These are phyloP conservation scores for Waltiozyma sp. DNA, from an alignment of 1,139 yeast species.

Conservation along the genomic window DNA sequence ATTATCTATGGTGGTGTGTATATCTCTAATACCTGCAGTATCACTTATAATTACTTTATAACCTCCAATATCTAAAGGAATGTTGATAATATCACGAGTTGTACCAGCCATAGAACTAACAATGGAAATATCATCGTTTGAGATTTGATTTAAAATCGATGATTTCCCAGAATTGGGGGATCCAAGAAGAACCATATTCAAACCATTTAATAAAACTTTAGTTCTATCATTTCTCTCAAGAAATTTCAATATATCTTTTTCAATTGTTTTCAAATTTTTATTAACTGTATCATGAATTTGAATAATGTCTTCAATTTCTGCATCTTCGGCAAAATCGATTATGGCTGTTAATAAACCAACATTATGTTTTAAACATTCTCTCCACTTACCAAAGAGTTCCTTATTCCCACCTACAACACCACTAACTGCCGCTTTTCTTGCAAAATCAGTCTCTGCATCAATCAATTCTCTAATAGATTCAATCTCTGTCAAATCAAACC, in stretches of 20 bases:
- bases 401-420: slow-evolving; percentile 65
- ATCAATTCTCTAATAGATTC: slow-evolving; percentile 87
- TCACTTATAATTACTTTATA: slow-evolving; percentile 79
- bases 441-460: slow-evolving; percentile 90
- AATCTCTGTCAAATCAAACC: slow-evolving; percentile 64
- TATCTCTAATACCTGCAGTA: slow-evolving; percentile 82
- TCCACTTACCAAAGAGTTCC: slow-evolving; percentile 50
- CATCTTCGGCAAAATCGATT: slow-evolving; percentile 94
- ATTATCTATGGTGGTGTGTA: no score
- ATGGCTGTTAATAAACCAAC: slow-evolving; percentile 76
- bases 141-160: slow-evolving; percentile 62
- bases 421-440: slow-evolving; percentile 62
- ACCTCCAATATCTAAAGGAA: slow-evolving; percentile 74
- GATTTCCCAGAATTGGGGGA: slow-evolving; percentile 98
- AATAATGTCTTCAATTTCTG: slow-evolving; percentile 57
- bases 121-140: slow-evolving; percentile 77
- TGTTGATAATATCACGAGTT: slow-evolving; percentile 79
- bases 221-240: slow-evolving; percentile 44
- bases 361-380: slow-evolving; percentile 49
- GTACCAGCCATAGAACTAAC: slow-evolving; percentile 93
- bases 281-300: slow-evolving; percentile 41
- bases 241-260: slow-evolving; percentile 36
- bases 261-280: slow-evolving; percentile 29
- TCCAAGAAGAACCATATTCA: slow-evolving; percentile 65
- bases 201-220: slow-evolving; percentile 61